A percentile compares a stretch with the other conserved stretches of the same genome.
Conservation (phyloP, 495 filamentous ascomycete genomes). For the Penicillium lagena region DNA sequence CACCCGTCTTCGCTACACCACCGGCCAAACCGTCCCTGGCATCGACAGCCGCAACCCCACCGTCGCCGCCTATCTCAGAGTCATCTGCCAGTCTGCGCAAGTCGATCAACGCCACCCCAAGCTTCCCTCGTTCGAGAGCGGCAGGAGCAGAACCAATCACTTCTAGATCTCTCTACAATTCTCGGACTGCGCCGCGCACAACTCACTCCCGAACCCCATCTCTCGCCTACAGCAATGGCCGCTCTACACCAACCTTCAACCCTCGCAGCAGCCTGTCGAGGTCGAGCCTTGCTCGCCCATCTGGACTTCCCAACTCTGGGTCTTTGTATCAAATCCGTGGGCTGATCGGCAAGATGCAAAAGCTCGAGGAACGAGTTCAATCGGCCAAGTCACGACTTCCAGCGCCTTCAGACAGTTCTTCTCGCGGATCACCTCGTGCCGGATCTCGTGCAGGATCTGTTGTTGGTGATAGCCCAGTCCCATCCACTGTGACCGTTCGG, state of each 20-base stretch:
- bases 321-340: constrained; percentile 90
- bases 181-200: constrained; percentile 33
- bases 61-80: constrained; percentile 56
- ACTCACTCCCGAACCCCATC: constrained; percentile 49
- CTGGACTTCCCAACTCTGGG: constrained; percentile 63
- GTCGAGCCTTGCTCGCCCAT: constrained; percentile 18
- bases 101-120: constrained; percentile 39
- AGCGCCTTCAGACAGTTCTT: constrained; percentile 69
- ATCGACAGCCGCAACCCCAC: constrained; percentile 68
- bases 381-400: constrained; percentile 91
- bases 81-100: constrained; percentile 38
- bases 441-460: constrained; percentile 33
- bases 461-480: constrained; percentile 50
- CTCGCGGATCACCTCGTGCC: constrained; percentile 65
- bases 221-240: constrained; percentile 38
- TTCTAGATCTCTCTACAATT: constrained; percentile 34
- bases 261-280: constrained; percentile 33
- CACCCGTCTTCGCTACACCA: constrained; percentile 66
- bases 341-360: constrained; percentile 93
- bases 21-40: constrained; percentile 64
- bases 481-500: constrained; percentile 70
- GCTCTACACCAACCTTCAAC: constrained; percentile 31
- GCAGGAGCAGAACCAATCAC: constrained; percentile 27
- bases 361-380: constrained; percentile 86
- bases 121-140: constrained; percentile 32